Evolutionary conservation across 73 alveolate species (phyloP).

Genomic region (Blepharisma stoltei): DNA sequence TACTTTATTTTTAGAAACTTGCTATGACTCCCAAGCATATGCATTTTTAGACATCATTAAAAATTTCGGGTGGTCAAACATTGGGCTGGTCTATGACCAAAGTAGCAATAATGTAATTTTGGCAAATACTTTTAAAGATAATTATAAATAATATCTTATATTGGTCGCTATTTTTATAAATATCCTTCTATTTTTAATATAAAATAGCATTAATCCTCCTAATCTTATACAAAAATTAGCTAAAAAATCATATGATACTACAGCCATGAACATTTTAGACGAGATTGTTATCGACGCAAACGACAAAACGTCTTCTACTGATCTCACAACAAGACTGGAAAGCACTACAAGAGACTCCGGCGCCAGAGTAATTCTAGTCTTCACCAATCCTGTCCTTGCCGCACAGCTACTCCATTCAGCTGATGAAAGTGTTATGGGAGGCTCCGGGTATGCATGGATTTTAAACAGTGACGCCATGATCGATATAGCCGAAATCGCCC

Average conservation of each 20-base stretch:
- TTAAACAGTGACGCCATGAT: slow-evolving; percentile 24
- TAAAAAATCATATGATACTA: no score
- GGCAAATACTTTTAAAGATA: slow-evolving; percentile 13
- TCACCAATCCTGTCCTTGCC: slow-evolving; percentile 2
- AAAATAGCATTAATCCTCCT: no score
- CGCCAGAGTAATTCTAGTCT: slow-evolving; percentile 19
- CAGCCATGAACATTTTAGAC: not conserved
- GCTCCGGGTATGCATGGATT: slow-evolving; percentile 30
- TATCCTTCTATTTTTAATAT: no score
- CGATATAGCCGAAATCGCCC: not conserved
- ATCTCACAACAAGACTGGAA: not conserved
- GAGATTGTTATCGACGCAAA: slow-evolving; percentile 8
- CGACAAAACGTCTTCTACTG: not conserved
- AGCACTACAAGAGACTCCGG: slow-evolving; percentile 29
- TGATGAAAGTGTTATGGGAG: slow-evolving; percentile 32
- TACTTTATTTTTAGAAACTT: slow-evolving; percentile 27
- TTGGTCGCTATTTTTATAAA: no score
- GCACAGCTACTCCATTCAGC: slow-evolving; percentile 23
- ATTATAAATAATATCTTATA: no score
- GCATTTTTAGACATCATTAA: slow-evolving; percentile 20
- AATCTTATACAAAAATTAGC: no score
- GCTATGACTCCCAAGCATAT: slow-evolving; percentile 9
- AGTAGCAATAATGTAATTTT: not conserved
- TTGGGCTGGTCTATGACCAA: slow-evolving; percentile 18
- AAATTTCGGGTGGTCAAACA: slow-evolving; percentile 11